Conservation (phyloP, 2,329 filamentous ascomycete species). For the Didymella exigua region DNA sequence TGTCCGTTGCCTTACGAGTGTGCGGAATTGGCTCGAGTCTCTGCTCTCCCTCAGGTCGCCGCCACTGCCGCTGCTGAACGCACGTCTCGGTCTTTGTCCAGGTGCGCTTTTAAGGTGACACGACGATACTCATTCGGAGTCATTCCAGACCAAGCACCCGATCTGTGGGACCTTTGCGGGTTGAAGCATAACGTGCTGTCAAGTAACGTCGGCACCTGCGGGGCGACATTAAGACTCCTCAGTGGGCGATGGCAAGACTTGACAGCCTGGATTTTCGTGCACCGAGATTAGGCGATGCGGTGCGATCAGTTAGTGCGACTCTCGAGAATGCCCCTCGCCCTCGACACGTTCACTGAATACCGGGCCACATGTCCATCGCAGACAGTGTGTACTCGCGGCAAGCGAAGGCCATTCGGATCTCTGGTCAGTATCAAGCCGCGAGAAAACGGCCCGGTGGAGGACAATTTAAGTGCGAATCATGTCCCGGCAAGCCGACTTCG, state of each 20-base stretch:
- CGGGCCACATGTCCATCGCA: background rate
- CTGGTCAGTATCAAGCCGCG: background rate
- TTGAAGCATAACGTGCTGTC: background rate
- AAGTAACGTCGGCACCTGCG: background rate
- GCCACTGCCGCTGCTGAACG: conserved; percentile 9
- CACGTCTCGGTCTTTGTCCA: background rate
- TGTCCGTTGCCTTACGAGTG: conserved; percentile 5
- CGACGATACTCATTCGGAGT: background rate
- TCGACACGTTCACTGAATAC: background rate
- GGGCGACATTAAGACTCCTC: background rate
- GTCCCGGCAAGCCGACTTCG: background rate
- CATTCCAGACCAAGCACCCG: background rate
- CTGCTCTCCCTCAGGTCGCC: background rate
- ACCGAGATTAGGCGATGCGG: background rate
- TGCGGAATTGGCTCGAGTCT: background rate
- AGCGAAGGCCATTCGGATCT: background rate
- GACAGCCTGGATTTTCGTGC: background rate
- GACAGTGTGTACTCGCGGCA: background rate
- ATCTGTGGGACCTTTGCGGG: background rate
- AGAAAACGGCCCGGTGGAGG: background rate
- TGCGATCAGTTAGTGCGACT: background rate
- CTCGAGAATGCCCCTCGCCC: background rate
- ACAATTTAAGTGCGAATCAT: background rate
- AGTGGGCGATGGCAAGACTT: background rate
- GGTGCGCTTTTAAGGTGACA: background rate